Evolutionary conservation across 2,329 filamentous ascomycete species (phyloP), one percentile per base, ranked within the genome.

Genomic region (Aspergillus spinulosporus): DNA sequence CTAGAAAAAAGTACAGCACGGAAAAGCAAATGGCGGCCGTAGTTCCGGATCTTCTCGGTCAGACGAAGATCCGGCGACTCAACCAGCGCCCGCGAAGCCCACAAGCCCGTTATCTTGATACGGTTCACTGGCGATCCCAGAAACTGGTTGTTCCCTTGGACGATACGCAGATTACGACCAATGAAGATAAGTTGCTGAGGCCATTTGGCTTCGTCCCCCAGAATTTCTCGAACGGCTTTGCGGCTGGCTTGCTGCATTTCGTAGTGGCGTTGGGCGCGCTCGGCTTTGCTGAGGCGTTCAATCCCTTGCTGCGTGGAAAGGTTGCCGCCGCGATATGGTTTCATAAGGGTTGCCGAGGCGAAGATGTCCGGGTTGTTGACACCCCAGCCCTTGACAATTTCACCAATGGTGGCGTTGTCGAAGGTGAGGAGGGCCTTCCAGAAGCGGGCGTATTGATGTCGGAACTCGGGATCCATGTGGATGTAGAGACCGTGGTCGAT

Each of bases 401-500:
- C 78, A 52, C 77, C 73, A 52, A 97, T 87, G 2, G 88, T 90
- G 21, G 82, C 78, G 74, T 97, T 96, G 79, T 99, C 94, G 64
- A 97, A 94, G 0, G 91, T 92, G 79, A 97, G 86, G 8, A 99
- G 84, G 0, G 89, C 87, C 74, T 95, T 96, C 94, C 94, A 99
- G 78, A 99, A 94, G 3, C 84, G 79, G 14, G 87, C 86, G 73
- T 97, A 97, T 72, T 97, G 85, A 68, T 88, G 87, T 9, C 92
- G 84, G 77, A 97, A 96, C 58, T 84, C 79, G 1, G 89, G 87
- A 28, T 84, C 81, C 89, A 97, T 94, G 73, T 90, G 88, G 54
- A 97, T 90, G 76, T 99, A 99, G 4, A 99, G 84, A 0, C 94
- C 94, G 74, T 99, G 94, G 74, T 99, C 94, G 70, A 99, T 96